These are phyloP conservation scores for Epichloe scottii DNA, from an alignment of 2,329 filamentous ascomycete genomes.

Conservation along the genomic window DNA sequence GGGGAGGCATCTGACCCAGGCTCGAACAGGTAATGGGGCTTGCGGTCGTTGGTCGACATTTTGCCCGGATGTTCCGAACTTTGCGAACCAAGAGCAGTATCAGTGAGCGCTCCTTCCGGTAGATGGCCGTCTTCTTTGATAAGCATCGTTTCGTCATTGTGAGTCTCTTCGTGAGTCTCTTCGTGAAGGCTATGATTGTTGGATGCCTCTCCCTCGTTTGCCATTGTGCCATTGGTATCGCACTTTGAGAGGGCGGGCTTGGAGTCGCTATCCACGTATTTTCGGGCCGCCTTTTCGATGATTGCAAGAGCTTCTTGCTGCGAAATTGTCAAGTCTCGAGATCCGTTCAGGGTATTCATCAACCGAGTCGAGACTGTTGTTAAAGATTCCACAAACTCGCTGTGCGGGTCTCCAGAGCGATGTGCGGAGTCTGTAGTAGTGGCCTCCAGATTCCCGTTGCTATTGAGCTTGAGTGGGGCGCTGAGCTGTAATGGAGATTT, in stretches of 20 bases:
- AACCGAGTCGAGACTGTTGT: conserved; percentile 29
- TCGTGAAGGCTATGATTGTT: too few species aligned
- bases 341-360: conserved; percentile 28
- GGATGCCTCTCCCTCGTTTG: neutral
- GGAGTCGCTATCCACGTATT: conserved; percentile 30
- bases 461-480: conserved; percentile 7
- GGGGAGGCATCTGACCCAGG: conserved; percentile 17
- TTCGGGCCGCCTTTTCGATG: conserved; percentile 37
- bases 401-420: conserved; percentile 14
- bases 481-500: conserved; percentile 18
- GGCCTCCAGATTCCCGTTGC: conserved; percentile 6
- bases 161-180: neutral
- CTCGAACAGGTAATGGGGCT: neutral
- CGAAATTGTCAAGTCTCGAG: conserved; percentile 18
- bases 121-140: neutral
- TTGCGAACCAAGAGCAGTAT: neutral
- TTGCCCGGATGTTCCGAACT: neutral
- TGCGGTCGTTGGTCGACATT: too few species aligned
- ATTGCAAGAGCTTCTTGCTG: conserved; percentile 36
- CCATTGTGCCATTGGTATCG: neutral
- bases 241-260: neutral
- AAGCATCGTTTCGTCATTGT: neutral
- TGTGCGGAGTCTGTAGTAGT: conserved; percentile 3
- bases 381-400: conserved; percentile 22
- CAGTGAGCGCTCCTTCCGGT: neutral